Evolutionary conservation across 148 eudicot species (phyloP).

Genomic region (Amaranthus palmeri): DNA sequence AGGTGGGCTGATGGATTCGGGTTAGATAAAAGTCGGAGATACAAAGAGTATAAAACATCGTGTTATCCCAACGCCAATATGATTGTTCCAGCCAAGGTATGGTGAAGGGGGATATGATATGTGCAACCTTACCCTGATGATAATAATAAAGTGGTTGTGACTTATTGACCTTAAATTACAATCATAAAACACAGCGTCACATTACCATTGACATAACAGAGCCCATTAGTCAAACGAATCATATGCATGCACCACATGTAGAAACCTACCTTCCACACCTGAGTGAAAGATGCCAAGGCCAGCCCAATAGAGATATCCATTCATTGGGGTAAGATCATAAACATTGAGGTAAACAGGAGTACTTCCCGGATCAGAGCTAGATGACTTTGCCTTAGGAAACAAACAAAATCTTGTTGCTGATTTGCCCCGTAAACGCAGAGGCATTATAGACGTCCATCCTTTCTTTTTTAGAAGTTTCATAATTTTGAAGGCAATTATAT

Average conservation of each 20-base stretch:
- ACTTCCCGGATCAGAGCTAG: slow-evolving; percentile 40
- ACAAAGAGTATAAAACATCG: too few relatives aligned
- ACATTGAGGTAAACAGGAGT: slow-evolving; percentile 82
- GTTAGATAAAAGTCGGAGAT: too few relatives aligned
- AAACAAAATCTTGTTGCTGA: slow-evolving; percentile 58
- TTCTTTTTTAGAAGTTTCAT: slow-evolving; percentile 59
- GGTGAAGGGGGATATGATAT: too few relatives aligned
- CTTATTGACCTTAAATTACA: too few relatives aligned
- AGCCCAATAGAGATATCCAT: slow-evolving; percentile 89
- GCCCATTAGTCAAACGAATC: neutral
- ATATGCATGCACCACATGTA: slow-evolving; percentile 1
- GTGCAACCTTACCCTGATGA: too few relatives aligned
- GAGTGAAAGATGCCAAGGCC: slow-evolving; percentile 95
- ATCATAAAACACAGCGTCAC: neutral
- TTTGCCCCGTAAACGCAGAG: slow-evolving; percentile 52
- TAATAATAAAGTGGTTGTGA: too few relatives aligned
- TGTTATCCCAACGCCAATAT: too few relatives aligned
- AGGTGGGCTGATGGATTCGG: too few relatives aligned
- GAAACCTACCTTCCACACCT: slow-evolving; percentile 78
- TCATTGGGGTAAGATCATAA: slow-evolving; percentile 83
- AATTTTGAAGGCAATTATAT: slow-evolving; percentile 14
- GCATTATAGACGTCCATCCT: slow-evolving; percentile 60
- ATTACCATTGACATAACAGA: slow-evolving; percentile 2
- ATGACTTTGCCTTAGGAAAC: slow-evolving; percentile 53
- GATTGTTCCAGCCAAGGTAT: too few relatives aligned